Percentiles rank a stretch among this genome's conserved stretches.
Conservation (phyloP, 768 basidiomycete genomes). For the Suillus bovinus region DNA sequence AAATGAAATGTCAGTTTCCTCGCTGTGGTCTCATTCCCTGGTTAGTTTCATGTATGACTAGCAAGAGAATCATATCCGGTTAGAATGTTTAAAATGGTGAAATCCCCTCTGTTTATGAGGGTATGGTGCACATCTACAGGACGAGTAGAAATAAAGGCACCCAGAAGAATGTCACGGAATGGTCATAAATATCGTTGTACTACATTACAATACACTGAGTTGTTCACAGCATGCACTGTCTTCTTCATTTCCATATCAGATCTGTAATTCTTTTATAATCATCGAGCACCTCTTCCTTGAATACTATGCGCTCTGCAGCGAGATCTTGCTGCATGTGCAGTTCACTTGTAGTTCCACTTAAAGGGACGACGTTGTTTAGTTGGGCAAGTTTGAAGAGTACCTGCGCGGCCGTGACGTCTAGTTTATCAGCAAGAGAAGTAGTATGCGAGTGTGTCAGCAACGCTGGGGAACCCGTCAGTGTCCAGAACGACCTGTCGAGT, state of each 20-base stretch:
- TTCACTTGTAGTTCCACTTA: slow-evolving; percentile 73
- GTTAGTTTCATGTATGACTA: neutral
- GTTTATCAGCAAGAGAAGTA: slow-evolving; percentile 42
- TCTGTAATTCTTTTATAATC: slow-evolving; percentile 25
- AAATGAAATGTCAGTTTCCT: too few species aligned
- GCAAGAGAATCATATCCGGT: neutral
- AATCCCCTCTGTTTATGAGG: neutral
- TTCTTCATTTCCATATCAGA: slow-evolving; percentile 31
- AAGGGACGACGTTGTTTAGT: slow-evolving; percentile 61
- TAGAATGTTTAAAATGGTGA: neutral
- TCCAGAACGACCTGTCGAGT: slow-evolving; percentile 79
- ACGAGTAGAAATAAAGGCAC: neutral
- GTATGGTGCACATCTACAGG: neutral
- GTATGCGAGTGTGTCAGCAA: slow-evolving; percentile 54
- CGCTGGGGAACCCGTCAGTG: slow-evolving; percentile 72
- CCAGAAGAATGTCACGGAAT: neutral
- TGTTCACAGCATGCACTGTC: neutral
- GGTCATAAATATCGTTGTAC: neutral
- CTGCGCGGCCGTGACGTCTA: slow-evolving; percentile 62
- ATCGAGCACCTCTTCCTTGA: slow-evolving; percentile 30
- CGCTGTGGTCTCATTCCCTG: neutral
- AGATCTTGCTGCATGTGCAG: slow-evolving; percentile 70
- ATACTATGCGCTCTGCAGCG: slow-evolving; percentile 39
- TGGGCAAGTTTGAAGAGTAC: slow-evolving; percentile 71
- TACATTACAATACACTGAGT: neutral